Base-by-base conservation (phyloP, 306 rosid genomes). In the Argentina anserina region DNA sequence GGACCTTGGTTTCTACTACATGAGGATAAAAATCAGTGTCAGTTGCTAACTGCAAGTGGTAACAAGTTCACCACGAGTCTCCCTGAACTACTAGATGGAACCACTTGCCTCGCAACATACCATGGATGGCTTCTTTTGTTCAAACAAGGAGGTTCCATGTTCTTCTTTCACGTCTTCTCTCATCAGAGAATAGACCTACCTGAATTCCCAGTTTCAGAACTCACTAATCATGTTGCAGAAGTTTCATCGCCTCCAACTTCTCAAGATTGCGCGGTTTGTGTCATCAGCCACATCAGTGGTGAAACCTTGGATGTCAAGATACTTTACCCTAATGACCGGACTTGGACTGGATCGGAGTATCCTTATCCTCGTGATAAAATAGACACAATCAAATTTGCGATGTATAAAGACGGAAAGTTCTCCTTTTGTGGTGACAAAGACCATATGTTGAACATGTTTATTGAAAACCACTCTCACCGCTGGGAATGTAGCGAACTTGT, bases 71-170 rank as follows among this genome's bases (percentile, higher is more conserved):
- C 49, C 20, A 45, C 18, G 6, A 14, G 49, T 45, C 49, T 45
- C 20, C 49, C 49, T 13, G 49, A 45, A 45, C 49, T 42, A 45
- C 33, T 84, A 3, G 62, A 66, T 1, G 76, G 67, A 0, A 72
- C 80, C 21, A 74, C 67, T 56, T 81, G 85, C 79, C 85, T 81
- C 25, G 79, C 85, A 33, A 78, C 87, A 0, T 4, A 29, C 18
- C 49, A 11, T 33, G 85, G 87, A 33, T 81, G 87, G 85, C 65
- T 81, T 23, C 81, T 84, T 23, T 0, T 84, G 3, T 64, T 72
- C 59, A 6, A 47, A 1, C 3, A 21, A 6, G 47, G 10, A 37
- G 69, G 71, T 11, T 53, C 81, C 1, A 13, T 78, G 31, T 78
- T 84, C 78, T 76, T 83, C 76, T 77, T 77, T 15, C 60, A 71